Evolutionary conservation across 2,329 filamentous ascomycete species (phyloP), one percentile per base, ranked within the genome.

Genomic region (Stylonectria norvegica): DNA sequence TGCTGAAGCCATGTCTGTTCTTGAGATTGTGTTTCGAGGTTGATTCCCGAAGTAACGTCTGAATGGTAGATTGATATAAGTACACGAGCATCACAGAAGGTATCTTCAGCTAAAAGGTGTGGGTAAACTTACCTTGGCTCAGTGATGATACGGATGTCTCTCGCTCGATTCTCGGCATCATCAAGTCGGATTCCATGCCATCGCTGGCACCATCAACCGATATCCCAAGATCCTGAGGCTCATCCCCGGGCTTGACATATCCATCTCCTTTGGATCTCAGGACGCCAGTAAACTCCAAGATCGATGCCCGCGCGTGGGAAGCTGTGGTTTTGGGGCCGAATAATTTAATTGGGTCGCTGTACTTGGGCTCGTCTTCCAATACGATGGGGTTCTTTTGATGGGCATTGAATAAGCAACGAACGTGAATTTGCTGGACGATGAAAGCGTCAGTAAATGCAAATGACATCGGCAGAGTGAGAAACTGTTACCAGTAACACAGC

Each of bases 211-310:
- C 17, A 14, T 37, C 19, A n/a, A 22, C 5, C 15, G 27, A 5
- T 3, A 38, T 30, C 7, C 37, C 42, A 9, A 45, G 43, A 37
- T 38, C 40, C 1, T n/a, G 28, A 12, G 27, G 35, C 18, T 48
- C 46, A 11, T 48, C 39, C 12, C 46, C 43, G 3, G 34, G 23
- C 2, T 40, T 25, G 2, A 34, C 27, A 28, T 43, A 42, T 2
- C 43, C 43, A 9, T 23, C 28, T 4, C 18, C 20, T 8, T 27
- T 23, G 2, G 34, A 38, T 5, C 46, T 14, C 15, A 46, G 28
- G 10, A 48, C 16, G 0, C 34, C 43, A 8, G 37, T 43, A 16
- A 48, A 48, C 20, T 48, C 39, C 3, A 43, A 14, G 15, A 48
- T 48, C 2, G 45, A 44, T 2, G 38, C 11, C 20, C 36, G 38